These are phyloP conservation scores for Fusarium ambrosium DNA, from an alignment of 2,329 filamentous ascomycete genomes.

Conservation along the genomic window DNA sequence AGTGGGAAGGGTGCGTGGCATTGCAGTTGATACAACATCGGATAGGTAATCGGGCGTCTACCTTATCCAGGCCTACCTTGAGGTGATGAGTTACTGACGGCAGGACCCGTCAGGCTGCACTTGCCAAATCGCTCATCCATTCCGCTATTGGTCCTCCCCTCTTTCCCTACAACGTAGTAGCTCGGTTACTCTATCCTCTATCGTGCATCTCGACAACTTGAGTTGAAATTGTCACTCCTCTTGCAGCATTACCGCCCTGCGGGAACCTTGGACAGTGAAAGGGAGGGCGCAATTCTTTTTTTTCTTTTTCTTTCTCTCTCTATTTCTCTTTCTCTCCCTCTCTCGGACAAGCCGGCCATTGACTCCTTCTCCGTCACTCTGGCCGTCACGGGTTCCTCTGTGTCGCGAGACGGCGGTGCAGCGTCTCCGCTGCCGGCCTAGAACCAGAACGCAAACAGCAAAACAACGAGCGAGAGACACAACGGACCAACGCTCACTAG, in stretches of 20 bases:
- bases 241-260: neutral
- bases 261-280: neutral
- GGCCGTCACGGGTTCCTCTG: constrained; percentile 11
- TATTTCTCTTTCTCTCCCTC: neutral
- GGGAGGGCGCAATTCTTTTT: neutral
- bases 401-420: constrained; percentile 22
- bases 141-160: neutral
- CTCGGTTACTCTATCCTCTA: neutral
- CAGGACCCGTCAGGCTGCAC: constrained; percentile 13
- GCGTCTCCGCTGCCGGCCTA: constrained; percentile 28
- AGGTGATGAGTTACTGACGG: constrained; percentile 3
- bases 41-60: neutral
- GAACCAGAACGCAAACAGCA: constrained; percentile 2
- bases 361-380: neutral
- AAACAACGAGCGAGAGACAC: constrained; percentile 10
- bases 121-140: constrained; percentile 23
- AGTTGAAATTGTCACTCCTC: neutral
- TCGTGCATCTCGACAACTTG: neutral
- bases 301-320: neutral
- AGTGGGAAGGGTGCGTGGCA: neutral
- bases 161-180: neutral
- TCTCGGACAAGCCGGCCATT: constrained; percentile 21
- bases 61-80: neutral
- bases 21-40: constrained; percentile 5
- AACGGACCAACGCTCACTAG: constrained; percentile 28